Percentiles rank a stretch among this genome's conserved stretches.
These are phyloP conservation scores for Elymus sibiricus DNA, from an alignment of 176 grass and related monocot species.

Conservation along the genomic window DNA sequence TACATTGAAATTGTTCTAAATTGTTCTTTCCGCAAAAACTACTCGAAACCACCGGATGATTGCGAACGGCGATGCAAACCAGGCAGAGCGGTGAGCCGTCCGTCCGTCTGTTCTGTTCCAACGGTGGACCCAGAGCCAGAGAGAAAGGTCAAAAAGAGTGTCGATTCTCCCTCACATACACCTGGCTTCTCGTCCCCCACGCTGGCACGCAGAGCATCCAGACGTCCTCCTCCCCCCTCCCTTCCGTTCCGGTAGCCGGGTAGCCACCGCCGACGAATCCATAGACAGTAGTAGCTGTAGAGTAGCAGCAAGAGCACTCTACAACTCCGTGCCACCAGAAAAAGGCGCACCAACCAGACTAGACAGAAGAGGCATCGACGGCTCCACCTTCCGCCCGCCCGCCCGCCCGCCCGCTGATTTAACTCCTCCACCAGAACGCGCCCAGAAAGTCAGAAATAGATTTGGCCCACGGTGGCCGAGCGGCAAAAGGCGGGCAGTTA, in stretches of 20 bases:
- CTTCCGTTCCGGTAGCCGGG: constrained; percentile 17
- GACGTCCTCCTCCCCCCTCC: not conserved
- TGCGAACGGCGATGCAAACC: not conserved
- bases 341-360: not conserved
- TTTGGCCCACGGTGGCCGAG: constrained; percentile 19
- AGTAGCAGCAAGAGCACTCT: not conserved
- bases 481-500: not conserved
- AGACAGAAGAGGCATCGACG: not conserved
- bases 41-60: too few species aligned
- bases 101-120: not conserved
- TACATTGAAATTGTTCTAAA: too few species aligned
- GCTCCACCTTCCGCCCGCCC: not conserved
- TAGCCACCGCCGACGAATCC: constrained; percentile 12
- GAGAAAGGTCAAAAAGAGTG: not conserved
- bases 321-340: constrained; percentile 22
- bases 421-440: constrained; percentile 29
- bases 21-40: too few species aligned
- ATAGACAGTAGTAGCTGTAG: not conserved
- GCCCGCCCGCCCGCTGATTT: constrained; percentile 9
- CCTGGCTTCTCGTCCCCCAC: not conserved
- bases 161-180: not conserved
- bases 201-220: not conserved
- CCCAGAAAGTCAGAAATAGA: constrained; percentile 16
- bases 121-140: not conserved
- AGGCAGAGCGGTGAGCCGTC: not conserved